Base-by-base conservation (phyloP, 768 basidiomycete genomes). In the Suillus ampliporus region DNA sequence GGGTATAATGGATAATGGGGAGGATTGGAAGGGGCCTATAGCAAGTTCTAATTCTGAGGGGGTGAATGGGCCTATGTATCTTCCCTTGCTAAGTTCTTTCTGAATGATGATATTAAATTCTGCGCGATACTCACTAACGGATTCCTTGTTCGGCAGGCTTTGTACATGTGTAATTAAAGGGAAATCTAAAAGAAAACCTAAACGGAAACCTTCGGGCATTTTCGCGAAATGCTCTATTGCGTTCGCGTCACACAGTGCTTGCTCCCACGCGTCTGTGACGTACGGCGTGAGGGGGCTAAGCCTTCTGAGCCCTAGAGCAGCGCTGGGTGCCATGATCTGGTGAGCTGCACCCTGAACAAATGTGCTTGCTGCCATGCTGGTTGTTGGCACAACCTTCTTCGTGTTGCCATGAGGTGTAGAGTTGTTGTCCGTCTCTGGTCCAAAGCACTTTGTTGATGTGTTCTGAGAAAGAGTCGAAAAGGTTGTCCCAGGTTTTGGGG, bases 1-100 rank as follows among this genome's bases (percentile, higher is more conserved):
- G 0, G 76, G 78, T 6, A 80, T 71, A 9, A 81, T 63, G 26
- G 62, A 66, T 5, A 65, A 51, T 0, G 67, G 70, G 21, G 67
- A 67, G 0, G 67, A 53, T 56, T 71, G 65, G 60, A 68, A 70
- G 3, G 67, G 69, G 2, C 64, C 68, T 17, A 69, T 61, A 9
- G 64, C 26, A 3, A 2, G 0, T 2, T 1, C 76, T 0, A 79
- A 58, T n/a, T 72, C 68, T 35, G 23, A 9, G 8, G 50, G 47
- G 6, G 64, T 41, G 57, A 63, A 43, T 2, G 62, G 68, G 19
- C 68, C 64, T 17, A 69, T 40, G 57, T 69, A 69, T 6, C 66
- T 58, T 5, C 62, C 58, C 48, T 51, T 60, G 11, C 2, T 9
- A 5, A 46, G 7, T 46, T 64, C 60, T 8, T 64, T 50, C 3